These are phyloP conservation scores for Exophiala viscosa DNA, from an alignment of 2,329 filamentous ascomycete genomes.

Conservation along the genomic window DNA sequence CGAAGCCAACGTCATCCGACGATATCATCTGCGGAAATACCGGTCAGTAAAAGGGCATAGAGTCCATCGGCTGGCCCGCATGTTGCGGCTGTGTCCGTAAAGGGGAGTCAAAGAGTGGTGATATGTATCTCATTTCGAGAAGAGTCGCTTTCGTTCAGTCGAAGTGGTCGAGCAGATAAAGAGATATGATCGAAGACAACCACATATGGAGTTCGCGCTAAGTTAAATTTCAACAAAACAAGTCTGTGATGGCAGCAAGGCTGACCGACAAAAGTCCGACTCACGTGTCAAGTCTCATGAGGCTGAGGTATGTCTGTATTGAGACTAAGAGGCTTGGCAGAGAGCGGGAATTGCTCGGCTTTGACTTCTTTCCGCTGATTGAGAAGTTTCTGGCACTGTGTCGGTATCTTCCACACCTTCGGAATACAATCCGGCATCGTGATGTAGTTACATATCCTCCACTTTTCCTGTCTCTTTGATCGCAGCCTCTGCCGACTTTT, in stretches of 20 bases:
- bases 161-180: no score
- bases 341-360: neutral
- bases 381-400: no score
- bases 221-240: neutral
- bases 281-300: neutral
- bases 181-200: no score
- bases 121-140: no score
- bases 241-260: neutral
- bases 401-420: neutral
- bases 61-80: no score
- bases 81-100: no score
- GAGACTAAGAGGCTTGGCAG: neutral
- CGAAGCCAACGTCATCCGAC: neutral
- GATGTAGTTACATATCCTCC: no score
- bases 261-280: neutral
- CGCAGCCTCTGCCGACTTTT: constrained; percentile 11
- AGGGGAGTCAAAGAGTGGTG: no score
- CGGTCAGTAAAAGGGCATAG: no score
- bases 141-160: no score
- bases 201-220: neutral
- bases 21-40: neutral
- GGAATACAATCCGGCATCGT: neutral
- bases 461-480: neutral
- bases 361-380: no score
- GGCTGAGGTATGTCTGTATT: no score